Evolutionary conservation across 176 grass and related monocot genomes (phyloP).

Genomic region (Dactylis glomerata): DNA sequence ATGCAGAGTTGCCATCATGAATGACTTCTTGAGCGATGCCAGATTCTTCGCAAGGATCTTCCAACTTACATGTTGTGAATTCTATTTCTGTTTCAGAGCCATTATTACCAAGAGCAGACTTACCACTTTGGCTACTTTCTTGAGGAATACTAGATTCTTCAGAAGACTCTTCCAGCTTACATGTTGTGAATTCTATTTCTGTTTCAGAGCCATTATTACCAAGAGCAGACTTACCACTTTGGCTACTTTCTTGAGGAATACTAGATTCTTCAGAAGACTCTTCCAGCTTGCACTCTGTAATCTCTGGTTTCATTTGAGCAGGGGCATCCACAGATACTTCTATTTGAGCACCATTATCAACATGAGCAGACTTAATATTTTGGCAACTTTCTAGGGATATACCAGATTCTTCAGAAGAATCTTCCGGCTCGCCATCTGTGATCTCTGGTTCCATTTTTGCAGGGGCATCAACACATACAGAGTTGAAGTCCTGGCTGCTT

Average conservation of each 20-base stretch:
- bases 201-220: not conserved
- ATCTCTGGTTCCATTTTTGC: not conserved
- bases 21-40: not conserved
- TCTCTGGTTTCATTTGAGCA: not conserved
- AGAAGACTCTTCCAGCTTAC: not conserved
- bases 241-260: not conserved
- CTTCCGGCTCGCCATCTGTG: not conserved
- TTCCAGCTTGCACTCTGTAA: not conserved
- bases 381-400: not conserved
- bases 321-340: not conserved
- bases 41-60: not conserved
- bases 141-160: not conserved
- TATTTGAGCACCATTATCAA: not conserved
- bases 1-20: not conserved
- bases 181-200: not conserved
- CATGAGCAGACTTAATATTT: not conserved
- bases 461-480: not conserved
- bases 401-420: conserved; percentile 9
- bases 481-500: not conserved
- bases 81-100: not conserved
- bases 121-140: not conserved
- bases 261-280: not conserved
- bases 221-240: not conserved
- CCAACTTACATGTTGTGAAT: not conserved
- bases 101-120: not conserved